Base-by-base conservation (phyloP, 345 rosid species). In the Populus pruinosa region DNA sequence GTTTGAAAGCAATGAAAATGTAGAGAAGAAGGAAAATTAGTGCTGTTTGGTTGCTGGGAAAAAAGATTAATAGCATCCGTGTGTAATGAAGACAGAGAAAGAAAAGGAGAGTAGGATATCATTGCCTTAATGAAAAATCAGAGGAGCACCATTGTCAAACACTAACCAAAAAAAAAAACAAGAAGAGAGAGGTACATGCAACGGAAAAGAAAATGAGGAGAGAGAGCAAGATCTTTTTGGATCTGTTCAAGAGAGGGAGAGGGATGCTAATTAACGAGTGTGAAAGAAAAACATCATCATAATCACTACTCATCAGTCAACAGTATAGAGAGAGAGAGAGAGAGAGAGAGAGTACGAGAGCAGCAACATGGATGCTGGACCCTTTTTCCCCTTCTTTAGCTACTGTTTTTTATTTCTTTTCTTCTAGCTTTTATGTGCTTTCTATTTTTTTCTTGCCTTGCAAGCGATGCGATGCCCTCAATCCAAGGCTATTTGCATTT, bases 401-500 rank as follows among this genome's bases (percentile, higher is more conserved):
- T 17, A 12, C 29, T 13, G 2, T 36, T 50, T 8, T 6, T 31
- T 31, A 2, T 2, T 41, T 70, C 17, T 47, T 38, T 66, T 2
- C 5, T 39, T 66, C 25, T 2, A 5, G 21, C n/a, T 44, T 41
- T 20, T 53, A 0, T 5, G 11, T 69, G 31, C 39, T 17, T 70
- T 65, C n/a, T 23, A 20, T 55, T 49, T 68, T 41, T 82, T 70
- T 70, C 88, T 87, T 84, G 87, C 80, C 82, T 81, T 84, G 84
- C 83, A 88, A 88, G 91, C 77, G 88, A 89, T 85, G 89, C 76
- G 88, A 89, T 86, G 85, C 83, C 83, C 85, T 83, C 39, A 77
- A 69, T 80, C 76, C 75, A 84, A 78, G 78, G 77, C 47, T 36
- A 47, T 50, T 73, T 71, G 71, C 76, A 71, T 65, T 78, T 78